Evolutionary conservation across 2,329 filamentous ascomycete genomes (phyloP), one percentile per base, ranked within the genome.

Genomic region (Pleurostoma richardsiae): DNA sequence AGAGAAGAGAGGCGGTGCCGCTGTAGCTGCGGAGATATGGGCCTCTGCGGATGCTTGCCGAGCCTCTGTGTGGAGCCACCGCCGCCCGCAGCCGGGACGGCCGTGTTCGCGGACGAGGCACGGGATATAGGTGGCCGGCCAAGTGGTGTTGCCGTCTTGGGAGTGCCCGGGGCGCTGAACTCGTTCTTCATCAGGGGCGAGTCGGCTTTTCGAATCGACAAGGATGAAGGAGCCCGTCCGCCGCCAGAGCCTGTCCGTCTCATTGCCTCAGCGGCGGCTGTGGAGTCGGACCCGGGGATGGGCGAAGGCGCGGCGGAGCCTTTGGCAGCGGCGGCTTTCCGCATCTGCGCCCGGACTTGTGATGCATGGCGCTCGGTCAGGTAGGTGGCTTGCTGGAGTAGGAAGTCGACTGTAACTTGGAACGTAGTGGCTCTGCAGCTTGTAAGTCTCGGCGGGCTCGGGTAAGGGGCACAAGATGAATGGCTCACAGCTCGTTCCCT

Each of bases 381-480:
- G 80, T 90, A 96, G 65, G 90, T 90, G 52, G 90, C 90, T 67
- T 99, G 90, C 62, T 96, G 89, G 11, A 96, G 80, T 30, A 99
- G 77, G 60, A 97, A 97, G 39, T 90, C 79, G 48, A 95, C 82
- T 29, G 88, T 86, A 26, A 96, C 92, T 52, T 91, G 80, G 66
- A 96, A 96, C 41, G 81, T 76, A 44, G 79, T 74, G 41, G 88
- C 89, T 60, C 86, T 86, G 55, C 6, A 49, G 40, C 49, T 56
- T 49, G 33, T 36, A 36, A 36, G 46, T 56, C 57, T 55, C 48
- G 60, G 49, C n/a, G 27, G 42, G 19, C 36, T 11, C 43, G 42
- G 30, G 11, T 28, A 33, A 47, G 29, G 45, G 56, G 44, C 50
- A 7, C 36, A 41, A 26, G 47, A 43, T 50, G 43, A 40, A 39